Base-by-base conservation (phyloP, 768 basidiomycete genomes). In the Suillus decipiens region DNA sequence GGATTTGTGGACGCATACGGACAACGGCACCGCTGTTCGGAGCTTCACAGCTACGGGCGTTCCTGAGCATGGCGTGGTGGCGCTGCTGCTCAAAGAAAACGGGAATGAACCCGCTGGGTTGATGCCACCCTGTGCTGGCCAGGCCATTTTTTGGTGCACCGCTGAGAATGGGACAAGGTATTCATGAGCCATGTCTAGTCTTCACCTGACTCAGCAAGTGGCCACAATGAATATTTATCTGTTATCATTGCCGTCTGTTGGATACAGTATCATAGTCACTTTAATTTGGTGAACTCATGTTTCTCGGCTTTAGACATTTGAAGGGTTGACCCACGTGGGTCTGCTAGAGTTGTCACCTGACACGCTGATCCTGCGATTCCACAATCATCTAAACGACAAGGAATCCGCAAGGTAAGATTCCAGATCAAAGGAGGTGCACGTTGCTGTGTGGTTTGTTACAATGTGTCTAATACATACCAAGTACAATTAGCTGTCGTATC, bases 1-100 rank as follows among this genome's bases (percentile, higher is more conserved):
- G 86, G 89, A 91, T 68, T 77, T 90, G 11, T 91, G 89, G 89
- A 75, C 84, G 5, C 89, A 90, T 69, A 89, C 86, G 7, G 75
- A 83, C 69, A 89, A 89, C 64, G 88, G 87, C 4, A 89, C 85
- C 0, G 85, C 85, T 2, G 78, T 88, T 39, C 82, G 89, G 7
- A 83, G 78, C 69, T 82, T 88, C 68, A 75, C 73, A 2, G 80
- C 79, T 2, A 61, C 68, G 3, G 71, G 68, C n/a, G 82, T 90
- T 4, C 84, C 85, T 8, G 69, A 86, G 4, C 89, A 90, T 66
- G 87, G 89, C 2, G 88, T 89, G 42, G 83, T 83, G 24, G 89
- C 87, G 24, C 72, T 90, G 4, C 72, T 90, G 43, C 71, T 90
- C 64, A 82, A 80, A 57, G 89, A 91, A 66, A 85, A 83, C 11